These are phyloP conservation scores for Suaeda aralocaspica DNA, from an alignment of 148 eudicot genomes.

Conservation along the genomic window DNA sequence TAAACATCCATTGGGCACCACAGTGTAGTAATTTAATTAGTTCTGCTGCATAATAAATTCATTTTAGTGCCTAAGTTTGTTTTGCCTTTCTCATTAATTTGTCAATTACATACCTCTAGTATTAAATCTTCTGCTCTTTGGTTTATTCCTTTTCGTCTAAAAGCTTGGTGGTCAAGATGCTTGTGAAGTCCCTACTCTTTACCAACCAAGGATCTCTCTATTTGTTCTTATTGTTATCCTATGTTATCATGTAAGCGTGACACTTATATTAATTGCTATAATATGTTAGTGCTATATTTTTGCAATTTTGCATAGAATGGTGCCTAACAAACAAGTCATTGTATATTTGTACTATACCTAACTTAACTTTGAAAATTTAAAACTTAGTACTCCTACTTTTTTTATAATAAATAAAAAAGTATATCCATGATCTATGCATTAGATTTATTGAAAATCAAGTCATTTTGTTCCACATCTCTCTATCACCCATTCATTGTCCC, in stretches of 20 bases:
- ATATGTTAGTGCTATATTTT: slow-evolving; percentile 6
- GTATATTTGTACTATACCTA: slow-evolving; percentile 9
- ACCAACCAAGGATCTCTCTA: slow-evolving; percentile 9
- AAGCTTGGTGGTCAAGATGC: slow-evolving; percentile 19
- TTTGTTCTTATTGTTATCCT: slow-evolving; percentile 25
- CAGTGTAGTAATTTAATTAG: slow-evolving; percentile 8
- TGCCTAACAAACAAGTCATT: neutral
- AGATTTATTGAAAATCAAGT: neutral
- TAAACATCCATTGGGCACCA: neutral
- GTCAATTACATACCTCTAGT: slow-evolving; percentile 3
- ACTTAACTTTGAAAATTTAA: slow-evolving; percentile 2
- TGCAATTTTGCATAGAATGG: neutral
- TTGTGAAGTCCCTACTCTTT: slow-evolving; percentile 17
- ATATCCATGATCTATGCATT: neutral
- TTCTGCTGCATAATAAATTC: slow-evolving; percentile 17
- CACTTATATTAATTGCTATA: slow-evolving; percentile 13
- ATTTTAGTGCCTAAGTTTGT: slow-evolving; percentile 1
- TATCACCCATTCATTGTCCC: neutral
- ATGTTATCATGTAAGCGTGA: slow-evolving; percentile 15
- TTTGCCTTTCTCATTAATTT: neutral
- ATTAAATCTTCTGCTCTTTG: slow-evolving; percentile 3
- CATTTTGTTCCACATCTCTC: neutral
- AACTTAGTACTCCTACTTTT: neutral
- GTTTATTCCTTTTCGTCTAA: slow-evolving; percentile 12
- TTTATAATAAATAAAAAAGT: neutral